Evolutionary conservation across 2,329 filamentous ascomycete species (phyloP), one percentile per base, ranked within the genome.

Genomic region (Clonostachys chloroleuca): DNA sequence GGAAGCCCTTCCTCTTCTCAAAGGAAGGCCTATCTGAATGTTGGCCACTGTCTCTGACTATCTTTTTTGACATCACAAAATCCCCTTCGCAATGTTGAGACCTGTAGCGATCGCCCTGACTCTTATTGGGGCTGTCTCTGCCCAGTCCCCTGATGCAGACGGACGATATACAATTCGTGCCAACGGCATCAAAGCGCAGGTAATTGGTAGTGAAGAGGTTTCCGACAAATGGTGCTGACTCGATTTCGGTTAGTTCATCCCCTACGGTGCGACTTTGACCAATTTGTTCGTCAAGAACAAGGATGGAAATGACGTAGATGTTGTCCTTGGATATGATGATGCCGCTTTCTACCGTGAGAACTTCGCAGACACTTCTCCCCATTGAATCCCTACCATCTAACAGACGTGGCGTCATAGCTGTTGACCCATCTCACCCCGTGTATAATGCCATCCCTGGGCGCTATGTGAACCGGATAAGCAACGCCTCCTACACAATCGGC

Each of bases 211-310:
- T 17, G 7, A 20, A 17, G 12, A 34, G 8, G 5, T 39, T 9
- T 12, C 13, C 34, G 14, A 5, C 6, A 14, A 45, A 18, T 16
- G 12, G 12, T 12, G 8, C 43, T 45, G 30, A 34, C 13, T 18
- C 12, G 20, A 34, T 4, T 4, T n/a, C 12, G n/a, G 8, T 12
- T n/a, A 68, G 62, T 67, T 81, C 62, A 78, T 82, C 50, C 73
- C 77, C 2, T 82, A 84, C 57, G 81, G 80, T 47, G 82, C 81
- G 6, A 77, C 73, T 39, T 69, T 85, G 52, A 77, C 78, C 42
- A 84, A 84, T 58, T 68, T 86, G 18, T 84, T 79, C 61, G 75
- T 85, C 54, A 77, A 77, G 51, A 81, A 84, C 62, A 80, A 80
- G 54, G 69, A 80, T 47, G 81, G 81, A 47, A 66, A 79, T 17